phyloP scores from a whole-genome alignment of 2,329 filamentous ascomycete genomes.

The Camptophora hylomeconis region DNA sequence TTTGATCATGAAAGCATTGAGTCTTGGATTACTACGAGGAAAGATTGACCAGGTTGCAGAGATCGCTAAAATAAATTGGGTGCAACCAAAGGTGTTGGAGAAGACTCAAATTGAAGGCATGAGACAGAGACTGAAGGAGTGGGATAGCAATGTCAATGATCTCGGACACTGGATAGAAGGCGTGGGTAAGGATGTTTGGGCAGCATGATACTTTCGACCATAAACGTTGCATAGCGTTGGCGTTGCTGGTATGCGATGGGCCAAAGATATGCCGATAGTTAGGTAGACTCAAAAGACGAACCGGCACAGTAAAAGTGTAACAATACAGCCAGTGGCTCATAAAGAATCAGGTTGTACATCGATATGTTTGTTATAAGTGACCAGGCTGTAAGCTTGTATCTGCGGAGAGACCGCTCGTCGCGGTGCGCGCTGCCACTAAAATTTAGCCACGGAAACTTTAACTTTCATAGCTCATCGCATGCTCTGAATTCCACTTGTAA shows the following conservation, averaged over 20 bases:
- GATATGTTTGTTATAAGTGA: slow-evolving; percentile 1
- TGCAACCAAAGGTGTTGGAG: slow-evolving; percentile 95
- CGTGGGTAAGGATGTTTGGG: slow-evolving; percentile 91
- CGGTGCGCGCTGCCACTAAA: too few relatives aligned
- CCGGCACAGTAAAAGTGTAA: too few relatives aligned
- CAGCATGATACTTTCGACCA: slow-evolving; percentile 40
- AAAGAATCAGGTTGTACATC: neutral
- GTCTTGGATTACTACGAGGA: slow-evolving; percentile 74
- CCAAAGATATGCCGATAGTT: neutral
- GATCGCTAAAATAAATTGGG: slow-evolving; percentile 93
- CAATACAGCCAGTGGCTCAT: too few relatives aligned
- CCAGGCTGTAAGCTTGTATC: too few relatives aligned
- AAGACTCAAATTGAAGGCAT: slow-evolving; percentile 91
- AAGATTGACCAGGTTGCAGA: slow-evolving; percentile 94
- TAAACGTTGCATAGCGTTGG: slow-evolving; percentile 12
- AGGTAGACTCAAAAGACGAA: slow-evolving; percentile 4
- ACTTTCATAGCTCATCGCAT: too few relatives aligned
- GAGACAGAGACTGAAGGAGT: slow-evolving; percentile 76
- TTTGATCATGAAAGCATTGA: slow-evolving; percentile 97
- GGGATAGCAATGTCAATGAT: slow-evolving; percentile 92
- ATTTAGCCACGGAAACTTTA: too few relatives aligned
- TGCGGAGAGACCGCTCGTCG: too few relatives aligned
- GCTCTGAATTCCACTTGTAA: too few relatives aligned
- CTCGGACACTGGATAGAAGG: slow-evolving; percentile 95
- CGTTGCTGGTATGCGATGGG: slow-evolving; percentile 7